Evolutionary conservation across 305 asterid genomes (phyloP).

Genomic region (Fraxinus albicans): DNA sequence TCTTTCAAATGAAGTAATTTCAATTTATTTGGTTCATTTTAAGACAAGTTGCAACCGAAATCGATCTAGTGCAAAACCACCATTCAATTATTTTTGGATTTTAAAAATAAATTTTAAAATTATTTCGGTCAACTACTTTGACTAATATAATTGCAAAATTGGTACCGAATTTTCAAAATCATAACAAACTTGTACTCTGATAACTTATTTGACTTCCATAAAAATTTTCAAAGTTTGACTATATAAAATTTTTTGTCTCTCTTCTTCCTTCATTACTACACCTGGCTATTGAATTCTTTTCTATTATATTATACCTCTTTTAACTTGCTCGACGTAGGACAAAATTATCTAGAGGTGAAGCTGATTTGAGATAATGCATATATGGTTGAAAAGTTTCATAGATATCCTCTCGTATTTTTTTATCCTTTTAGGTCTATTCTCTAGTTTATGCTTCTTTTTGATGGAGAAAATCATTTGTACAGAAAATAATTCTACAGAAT

Average conservation of each 20-base stretch:
- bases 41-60: not conserved
- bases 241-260: not conserved
- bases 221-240: not conserved
- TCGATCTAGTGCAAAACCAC: not conserved
- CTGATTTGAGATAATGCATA: not conserved
- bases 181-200: too few relatives aligned
- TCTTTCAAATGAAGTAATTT: not conserved
- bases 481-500: too few relatives aligned
- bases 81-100: too few relatives aligned
- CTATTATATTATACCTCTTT: too few relatives aligned
- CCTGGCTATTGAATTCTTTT: not conserved
- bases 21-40: not conserved
- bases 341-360: not conserved
- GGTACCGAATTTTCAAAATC: not conserved
- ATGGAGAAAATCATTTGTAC: too few relatives aligned
- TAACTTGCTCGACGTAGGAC: not conserved
- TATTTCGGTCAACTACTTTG: not conserved
- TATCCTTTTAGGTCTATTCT: too few relatives aligned
- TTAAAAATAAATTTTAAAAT: too few relatives aligned
- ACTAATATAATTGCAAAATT: not conserved
- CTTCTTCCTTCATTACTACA: too few relatives aligned
- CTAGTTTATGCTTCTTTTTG: not conserved
- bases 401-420: not conserved
- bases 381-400: too few relatives aligned
- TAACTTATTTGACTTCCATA: not conserved